Percentiles rank a stretch among this genome's conserved stretches.
Conservation (phyloP, 257 asterid species). For the Przewalskia tangutica region DNA sequence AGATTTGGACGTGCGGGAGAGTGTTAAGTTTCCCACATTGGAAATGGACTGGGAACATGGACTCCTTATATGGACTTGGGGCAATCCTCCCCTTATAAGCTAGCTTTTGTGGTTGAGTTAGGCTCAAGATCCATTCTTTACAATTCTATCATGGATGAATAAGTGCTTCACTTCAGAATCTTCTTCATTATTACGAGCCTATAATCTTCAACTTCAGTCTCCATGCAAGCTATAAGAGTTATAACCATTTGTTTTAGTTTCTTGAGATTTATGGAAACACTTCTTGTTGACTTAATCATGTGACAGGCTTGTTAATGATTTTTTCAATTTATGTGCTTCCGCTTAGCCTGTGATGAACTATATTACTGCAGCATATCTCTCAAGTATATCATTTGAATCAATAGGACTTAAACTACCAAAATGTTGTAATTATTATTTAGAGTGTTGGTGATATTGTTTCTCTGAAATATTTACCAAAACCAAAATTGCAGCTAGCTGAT, state of each 20-base stretch:
- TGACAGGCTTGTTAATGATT: background rate
- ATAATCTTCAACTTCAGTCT: background rate
- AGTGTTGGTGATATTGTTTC: background rate
- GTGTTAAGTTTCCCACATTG: too few species aligned
- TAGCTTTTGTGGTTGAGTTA: too few species aligned
- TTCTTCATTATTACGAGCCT: background rate
- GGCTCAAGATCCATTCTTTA: too few species aligned
- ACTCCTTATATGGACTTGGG: too few species aligned
- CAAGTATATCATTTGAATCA: background rate
- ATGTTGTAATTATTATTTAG: background rate
- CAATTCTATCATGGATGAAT: background rate
- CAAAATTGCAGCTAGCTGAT: conserved; percentile 66
- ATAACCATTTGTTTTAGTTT: background rate
- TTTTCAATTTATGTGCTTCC: background rate
- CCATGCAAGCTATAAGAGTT: background rate
- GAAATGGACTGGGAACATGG: too few species aligned
- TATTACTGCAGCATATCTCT: background rate
- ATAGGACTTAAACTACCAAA: background rate
- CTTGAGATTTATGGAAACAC: background rate
- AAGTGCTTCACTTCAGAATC: background rate
- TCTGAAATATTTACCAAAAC: conserved; percentile 1
- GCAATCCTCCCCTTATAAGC: too few species aligned
- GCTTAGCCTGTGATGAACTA: background rate
- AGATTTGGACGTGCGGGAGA: too few species aligned
- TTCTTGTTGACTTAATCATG: background rate